Evolutionary conservation across 164 flowering plant genomes (phyloP).

Genomic region (Berberis thunbergii): DNA sequence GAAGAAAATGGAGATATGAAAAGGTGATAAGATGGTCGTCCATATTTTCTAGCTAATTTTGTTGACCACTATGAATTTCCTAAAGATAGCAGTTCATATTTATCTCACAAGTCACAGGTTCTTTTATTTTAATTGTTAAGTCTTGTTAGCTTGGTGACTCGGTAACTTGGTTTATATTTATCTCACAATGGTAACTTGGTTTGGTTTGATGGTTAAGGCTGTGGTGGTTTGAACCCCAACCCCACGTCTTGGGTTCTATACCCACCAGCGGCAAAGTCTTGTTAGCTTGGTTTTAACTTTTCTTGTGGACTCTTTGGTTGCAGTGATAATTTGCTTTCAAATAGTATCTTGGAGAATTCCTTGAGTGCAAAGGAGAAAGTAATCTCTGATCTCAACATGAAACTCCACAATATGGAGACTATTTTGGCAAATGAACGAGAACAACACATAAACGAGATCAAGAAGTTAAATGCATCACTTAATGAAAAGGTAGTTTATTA

Average conservation of each 20-base stretch:
- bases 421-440: slow-evolving; percentile 83
- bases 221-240: too few species aligned
- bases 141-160: too few species aligned
- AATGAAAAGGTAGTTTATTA: slow-evolving; percentile 61
- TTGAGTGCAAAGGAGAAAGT: slow-evolving; percentile 90
- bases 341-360: slow-evolving; percentile 72
- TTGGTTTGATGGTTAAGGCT: too few species aligned
- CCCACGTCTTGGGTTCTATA: too few species aligned
- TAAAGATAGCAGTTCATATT: too few species aligned
- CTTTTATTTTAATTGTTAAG: neutral
- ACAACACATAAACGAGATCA: slow-evolving; percentile 65
- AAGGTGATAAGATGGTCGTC: slow-evolving; percentile 32
- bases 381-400: slow-evolving; percentile 86
- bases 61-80: neutral
- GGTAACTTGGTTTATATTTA: too few species aligned
- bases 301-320: slow-evolving; percentile 6
- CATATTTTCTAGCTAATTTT: neutral
- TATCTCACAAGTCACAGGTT: neutral
- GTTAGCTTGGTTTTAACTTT: too few species aligned
- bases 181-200: too few species aligned
- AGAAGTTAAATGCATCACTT: slow-evolving; percentile 68
- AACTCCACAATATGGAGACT: slow-evolving; percentile 79
- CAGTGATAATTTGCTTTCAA: slow-evolving; percentile 76
- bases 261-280: too few species aligned
- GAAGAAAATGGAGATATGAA: slow-evolving; percentile 65